Percentiles rank a stretch among this genome's conserved stretches.
phyloP scores from a whole-genome alignment of 257 asterid genomes.

The Solanum appendiculatum region DNA sequence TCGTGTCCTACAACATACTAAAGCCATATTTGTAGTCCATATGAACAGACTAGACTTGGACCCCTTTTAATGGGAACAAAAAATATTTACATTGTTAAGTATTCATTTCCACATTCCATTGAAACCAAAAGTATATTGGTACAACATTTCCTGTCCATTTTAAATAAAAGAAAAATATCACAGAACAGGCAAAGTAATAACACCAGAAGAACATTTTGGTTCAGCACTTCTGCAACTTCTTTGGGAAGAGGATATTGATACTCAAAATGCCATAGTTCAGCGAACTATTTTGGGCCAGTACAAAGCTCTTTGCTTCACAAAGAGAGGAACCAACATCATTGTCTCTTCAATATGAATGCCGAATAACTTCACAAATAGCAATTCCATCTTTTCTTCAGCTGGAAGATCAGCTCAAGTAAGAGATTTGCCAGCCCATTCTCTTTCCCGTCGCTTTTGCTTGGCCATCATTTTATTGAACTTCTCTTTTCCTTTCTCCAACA shows the following conservation, averaged over 20 bases:
- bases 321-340: not conserved
- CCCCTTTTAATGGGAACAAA: not conserved
- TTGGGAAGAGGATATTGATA: not conserved
- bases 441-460: conserved; percentile 65
- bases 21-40: not conserved
- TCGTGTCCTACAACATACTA: not conserved
- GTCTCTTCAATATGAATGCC: not conserved
- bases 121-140: not conserved
- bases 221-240: not conserved
- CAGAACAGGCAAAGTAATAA: not conserved
- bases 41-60: not conserved
- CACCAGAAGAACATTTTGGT: not conserved
- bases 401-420: conserved; percentile 31
- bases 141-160: not conserved
- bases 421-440: conserved; percentile 98
- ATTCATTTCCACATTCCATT: not conserved
- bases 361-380: not conserved
- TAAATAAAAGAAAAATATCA: not conserved
- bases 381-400: not conserved
- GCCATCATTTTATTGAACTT: conserved; percentile 91
- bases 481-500: conserved; percentile 92
- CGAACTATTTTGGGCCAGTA: not conserved
- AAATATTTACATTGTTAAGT: not conserved
- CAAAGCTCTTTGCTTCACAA: not conserved
- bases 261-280: not conserved